Conservation (phyloP, 208 protist species). For the Trypanosoma melophagium region DNA sequence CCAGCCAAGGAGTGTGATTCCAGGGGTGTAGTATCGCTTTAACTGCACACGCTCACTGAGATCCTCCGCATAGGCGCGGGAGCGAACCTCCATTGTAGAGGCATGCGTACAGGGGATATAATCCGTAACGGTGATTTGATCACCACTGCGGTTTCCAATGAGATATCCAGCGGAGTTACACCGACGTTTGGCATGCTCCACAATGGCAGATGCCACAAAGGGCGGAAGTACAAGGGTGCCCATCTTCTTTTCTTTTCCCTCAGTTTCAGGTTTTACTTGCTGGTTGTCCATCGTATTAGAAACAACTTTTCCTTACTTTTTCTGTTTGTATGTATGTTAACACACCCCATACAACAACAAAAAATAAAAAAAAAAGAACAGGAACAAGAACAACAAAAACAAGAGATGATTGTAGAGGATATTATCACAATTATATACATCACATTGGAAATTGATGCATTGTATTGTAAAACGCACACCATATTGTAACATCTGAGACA, state of each 20-base stretch:
- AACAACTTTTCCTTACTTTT: slow-evolving; percentile 19
- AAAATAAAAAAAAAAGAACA: too few relatives aligned
- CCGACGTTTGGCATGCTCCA: slow-evolving; percentile 84
- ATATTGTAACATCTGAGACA: too few relatives aligned
- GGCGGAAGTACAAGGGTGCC: slow-evolving; percentile 44
- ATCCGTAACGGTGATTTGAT: slow-evolving; percentile 61
- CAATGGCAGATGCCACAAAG: slow-evolving; percentile 75
- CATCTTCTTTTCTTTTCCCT: slow-evolving; percentile 8
- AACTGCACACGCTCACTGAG: slow-evolving; percentile 36
- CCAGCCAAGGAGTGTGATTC: slow-evolving; percentile 65
- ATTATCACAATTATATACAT: too few relatives aligned
- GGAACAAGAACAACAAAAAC: not conserved
- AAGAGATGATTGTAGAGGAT: too few relatives aligned
- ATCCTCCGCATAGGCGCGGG: slow-evolving; percentile 37
- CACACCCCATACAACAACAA: not conserved
- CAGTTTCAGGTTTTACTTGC: too few relatives aligned
- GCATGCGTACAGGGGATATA: slow-evolving; percentile 72
- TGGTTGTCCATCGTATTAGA: not conserved
- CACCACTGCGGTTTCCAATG: slow-evolving; percentile 44
- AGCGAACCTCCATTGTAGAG: slow-evolving; percentile 23
- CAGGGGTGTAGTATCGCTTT: slow-evolving; percentile 53
- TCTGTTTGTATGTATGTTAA: not conserved
- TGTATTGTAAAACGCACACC: too few relatives aligned
- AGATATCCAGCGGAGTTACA: slow-evolving; percentile 62
- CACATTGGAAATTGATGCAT: too few relatives aligned